phyloP scores from a whole-genome alignment of 2,329 filamentous ascomycete species.

The Aspergillus viridinutans region DNA sequence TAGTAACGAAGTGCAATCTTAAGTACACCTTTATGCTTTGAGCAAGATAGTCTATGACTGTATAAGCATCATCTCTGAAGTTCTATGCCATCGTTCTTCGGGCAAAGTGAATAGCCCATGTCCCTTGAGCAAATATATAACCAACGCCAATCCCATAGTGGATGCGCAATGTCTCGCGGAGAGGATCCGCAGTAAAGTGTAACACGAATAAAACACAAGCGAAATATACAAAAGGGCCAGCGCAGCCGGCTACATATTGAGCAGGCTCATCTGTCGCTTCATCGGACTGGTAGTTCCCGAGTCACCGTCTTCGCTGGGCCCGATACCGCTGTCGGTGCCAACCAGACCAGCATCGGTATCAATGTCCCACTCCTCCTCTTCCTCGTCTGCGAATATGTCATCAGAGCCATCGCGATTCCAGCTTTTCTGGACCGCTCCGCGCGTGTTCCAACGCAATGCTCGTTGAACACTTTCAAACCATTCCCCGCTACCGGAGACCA shows the following conservation, averaged over 20 bases:
- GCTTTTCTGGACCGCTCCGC: conserved; percentile 85
- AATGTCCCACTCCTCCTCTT: conserved; percentile 77
- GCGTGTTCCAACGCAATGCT: conserved; percentile 90
- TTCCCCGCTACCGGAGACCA: conserved; percentile 81
- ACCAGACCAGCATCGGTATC: conserved; percentile 64
- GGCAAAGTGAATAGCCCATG: not conserved
- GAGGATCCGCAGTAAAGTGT: not conserved
- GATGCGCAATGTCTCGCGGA: not conserved
- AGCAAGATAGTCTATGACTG: not conserved
- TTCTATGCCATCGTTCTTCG: not conserved
- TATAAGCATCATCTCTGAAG: not conserved
- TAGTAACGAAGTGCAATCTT: not conserved
- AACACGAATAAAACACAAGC: not conserved
- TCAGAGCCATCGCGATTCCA: conserved; percentile 54
- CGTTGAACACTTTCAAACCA: conserved; percentile 96
- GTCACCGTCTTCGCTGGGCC: conserved; percentile 64
- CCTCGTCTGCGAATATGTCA: conserved; percentile 44
- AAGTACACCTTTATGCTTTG: not conserved
- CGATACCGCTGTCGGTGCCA: conserved; percentile 45
- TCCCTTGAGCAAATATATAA: not conserved
- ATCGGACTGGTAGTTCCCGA: conserved; percentile 59
- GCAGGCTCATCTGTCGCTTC: conserved; percentile 67
- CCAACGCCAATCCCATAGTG: not conserved
- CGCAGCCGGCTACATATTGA: conserved; percentile 51
- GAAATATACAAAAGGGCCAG: not conserved